These are phyloP conservation scores for Mycena kentingensis DNA, from an alignment of 768 basidiomycete genomes.

Conservation along the genomic window DNA sequence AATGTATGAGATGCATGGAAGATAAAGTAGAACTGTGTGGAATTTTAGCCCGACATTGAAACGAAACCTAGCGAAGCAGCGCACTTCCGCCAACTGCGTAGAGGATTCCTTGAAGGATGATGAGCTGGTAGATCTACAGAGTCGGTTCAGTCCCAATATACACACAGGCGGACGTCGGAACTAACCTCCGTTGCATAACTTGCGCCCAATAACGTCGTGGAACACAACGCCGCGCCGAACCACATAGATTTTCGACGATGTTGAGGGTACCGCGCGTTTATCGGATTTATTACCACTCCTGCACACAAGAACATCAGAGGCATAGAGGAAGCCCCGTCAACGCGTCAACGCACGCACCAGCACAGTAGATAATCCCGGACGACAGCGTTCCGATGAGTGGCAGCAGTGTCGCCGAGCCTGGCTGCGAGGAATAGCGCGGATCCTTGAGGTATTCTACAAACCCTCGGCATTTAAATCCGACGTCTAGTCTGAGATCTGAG, in stretches of 20 bases:
- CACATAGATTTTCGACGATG: slow-evolving; percentile 24
- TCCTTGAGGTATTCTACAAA: slow-evolving; percentile 29
- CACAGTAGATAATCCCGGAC: slow-evolving; percentile 34
- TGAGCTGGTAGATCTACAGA: slow-evolving; percentile 18
- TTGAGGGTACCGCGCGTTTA: slow-evolving; percentile 28
- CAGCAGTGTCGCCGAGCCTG: slow-evolving; percentile 26
- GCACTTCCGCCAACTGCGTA: slow-evolving; percentile 31
- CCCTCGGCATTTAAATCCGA: no score
- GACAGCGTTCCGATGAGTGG: slow-evolving; percentile 33
- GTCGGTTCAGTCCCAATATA: no score
- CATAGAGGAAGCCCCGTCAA: background rate
- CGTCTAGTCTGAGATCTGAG: background rate
- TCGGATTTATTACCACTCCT: slow-evolving; percentile 22
- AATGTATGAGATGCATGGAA: slow-evolving; percentile 29
- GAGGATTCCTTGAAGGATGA: slow-evolving; percentile 30
- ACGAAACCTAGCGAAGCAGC: background rate
- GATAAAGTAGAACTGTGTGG: slow-evolving; percentile 27
- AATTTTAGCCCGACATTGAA: background rate
- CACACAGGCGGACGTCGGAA: no score
- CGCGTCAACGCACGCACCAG: slow-evolving; percentile 20
- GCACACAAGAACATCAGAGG: no score
- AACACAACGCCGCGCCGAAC: slow-evolving; percentile 28
- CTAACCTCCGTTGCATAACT: slow-evolving; percentile 28
- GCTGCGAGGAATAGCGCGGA: slow-evolving; percentile 23
- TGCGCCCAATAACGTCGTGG: slow-evolving; percentile 26